Evolutionary conservation across 2,329 filamentous ascomycete genomes (phyloP).

Genomic region (Ascochyta viciae-villosae): DNA sequence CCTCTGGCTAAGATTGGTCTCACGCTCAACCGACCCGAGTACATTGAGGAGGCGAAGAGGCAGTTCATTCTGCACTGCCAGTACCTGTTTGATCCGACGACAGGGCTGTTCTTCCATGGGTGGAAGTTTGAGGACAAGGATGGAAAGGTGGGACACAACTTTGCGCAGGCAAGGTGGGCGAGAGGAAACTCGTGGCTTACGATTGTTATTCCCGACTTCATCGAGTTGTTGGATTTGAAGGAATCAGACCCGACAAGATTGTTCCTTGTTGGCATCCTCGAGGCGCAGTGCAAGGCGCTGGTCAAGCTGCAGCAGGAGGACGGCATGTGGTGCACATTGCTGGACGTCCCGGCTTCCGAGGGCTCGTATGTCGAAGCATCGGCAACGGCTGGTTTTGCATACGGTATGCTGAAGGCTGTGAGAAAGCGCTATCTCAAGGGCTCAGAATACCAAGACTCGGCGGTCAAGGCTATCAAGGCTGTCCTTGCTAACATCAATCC

Average conservation of each 20-base stretch:
- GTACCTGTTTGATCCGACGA: conserved; percentile 75
- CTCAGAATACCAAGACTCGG: conserved; percentile 66
- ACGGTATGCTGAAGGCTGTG: conserved; percentile 77
- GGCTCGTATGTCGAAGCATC: conserved; percentile 80
- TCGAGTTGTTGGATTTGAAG: conserved; percentile 72
- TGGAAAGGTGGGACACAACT: conserved; percentile 63
- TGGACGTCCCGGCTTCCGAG: conserved; percentile 69
- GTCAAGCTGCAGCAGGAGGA: conserved; percentile 64
- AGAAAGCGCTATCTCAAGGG: conserved; percentile 71
- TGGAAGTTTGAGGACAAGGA: conserved; percentile 75
- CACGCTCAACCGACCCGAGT: conserved; percentile 72
- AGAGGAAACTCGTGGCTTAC: conserved; percentile 78
- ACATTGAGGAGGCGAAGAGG: conserved; percentile 77
- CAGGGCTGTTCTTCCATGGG: conserved; percentile 81
- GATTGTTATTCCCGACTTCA: conserved; percentile 82
- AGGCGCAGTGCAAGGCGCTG: conserved; percentile 73
- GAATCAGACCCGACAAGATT: conserved; percentile 66
- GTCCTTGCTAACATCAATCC: conserved; percentile 70
- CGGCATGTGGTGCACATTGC: conserved; percentile 77
- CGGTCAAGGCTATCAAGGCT: conserved; percentile 70
- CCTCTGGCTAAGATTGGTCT: conserved; percentile 81
- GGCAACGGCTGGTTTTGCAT: conserved; percentile 81
- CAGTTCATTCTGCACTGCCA: conserved; percentile 81
- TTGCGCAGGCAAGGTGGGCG: conserved; percentile 63
- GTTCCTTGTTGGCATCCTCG: conserved; percentile 68